Base-by-base conservation (phyloP, 129 eudicot genomes). In the Centella asiatica region DNA sequence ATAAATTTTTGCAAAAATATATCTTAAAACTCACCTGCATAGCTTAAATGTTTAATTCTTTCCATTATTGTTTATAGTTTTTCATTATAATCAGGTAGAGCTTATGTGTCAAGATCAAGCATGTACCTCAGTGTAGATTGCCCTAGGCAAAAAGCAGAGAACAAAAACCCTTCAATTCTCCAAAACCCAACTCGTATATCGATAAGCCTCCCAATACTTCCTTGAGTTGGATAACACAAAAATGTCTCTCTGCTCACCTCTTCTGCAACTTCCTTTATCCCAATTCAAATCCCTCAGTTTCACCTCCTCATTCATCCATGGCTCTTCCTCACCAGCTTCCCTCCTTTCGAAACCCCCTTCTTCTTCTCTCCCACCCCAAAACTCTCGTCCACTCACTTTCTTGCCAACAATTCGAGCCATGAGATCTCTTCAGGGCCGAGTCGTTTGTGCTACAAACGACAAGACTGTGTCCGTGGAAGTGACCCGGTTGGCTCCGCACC, bases 391-490 rank as follows among this genome's bases (percentile, higher is more conserved):
- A 57, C 56, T 60, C 62, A 15, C 73, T 11, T 47, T 32, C 28
- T 44, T 77, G 63, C 85, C 85, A 1, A 60, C 79, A 28, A 84
- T 92, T 67, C 80, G 79, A 34, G 92, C 96, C 70, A 82, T 84
- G 95, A 80, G 69, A 20, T 44, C 83, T 0, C 67, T 87, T 37
- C 96, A 87, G 58, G 99, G 99, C 42, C 76, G 75, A 5, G 99
- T 93, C 2, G 84, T 88, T 57, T 76, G 83, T 80, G 72, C 88
- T 69, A 71, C 81, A 51, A 93, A 56, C 72, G 96, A 93, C 71
- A 93, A 93, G 62, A 93, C 99, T 6, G 93, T 93, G 17, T 74
- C 83, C 2, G 99, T 93, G 15, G 96, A 84, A 62, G 99, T 93
- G 1, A 65, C 69, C 0, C 99, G 99, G 0, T 74, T 93, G 6